Percentiles rank a stretch among this genome's conserved stretches.
These are phyloP conservation scores for Clarireedia paspali DNA, from an alignment of 2,329 filamentous ascomycete species.

Conservation along the genomic window DNA sequence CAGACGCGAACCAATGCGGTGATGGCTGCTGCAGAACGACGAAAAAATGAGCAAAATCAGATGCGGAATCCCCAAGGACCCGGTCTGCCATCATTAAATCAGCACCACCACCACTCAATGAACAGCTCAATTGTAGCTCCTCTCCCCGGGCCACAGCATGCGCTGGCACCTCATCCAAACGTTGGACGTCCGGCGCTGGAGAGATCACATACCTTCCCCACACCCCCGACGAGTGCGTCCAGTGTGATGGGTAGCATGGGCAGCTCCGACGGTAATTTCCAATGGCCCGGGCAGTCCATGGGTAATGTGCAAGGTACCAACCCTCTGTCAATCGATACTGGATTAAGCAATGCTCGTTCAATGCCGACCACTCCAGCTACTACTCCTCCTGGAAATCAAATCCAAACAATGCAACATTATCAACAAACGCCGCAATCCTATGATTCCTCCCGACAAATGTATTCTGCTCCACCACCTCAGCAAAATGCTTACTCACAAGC, in stretches of 20 bases:
- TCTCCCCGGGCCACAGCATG: slow-evolving; percentile 39
- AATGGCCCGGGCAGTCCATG: slow-evolving; percentile 65
- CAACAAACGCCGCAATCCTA: slow-evolving; percentile 60
- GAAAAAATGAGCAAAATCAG: slow-evolving; percentile 62
- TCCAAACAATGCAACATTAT: slow-evolving; percentile 76
- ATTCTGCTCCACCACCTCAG: slow-evolving; percentile 59
- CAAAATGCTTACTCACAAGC: slow-evolving; percentile 65
- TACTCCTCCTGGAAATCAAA: slow-evolving; percentile 70
- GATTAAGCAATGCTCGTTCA: slow-evolving; percentile 69
- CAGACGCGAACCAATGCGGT: slow-evolving; percentile 75
- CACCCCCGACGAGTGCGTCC: slow-evolving; percentile 86
- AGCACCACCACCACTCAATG: slow-evolving; percentile 56
- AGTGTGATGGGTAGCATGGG: slow-evolving; percentile 70
- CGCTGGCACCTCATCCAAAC: slow-evolving; percentile 58
- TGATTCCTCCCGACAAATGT: slow-evolving; percentile 70
- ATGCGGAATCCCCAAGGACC: slow-evolving; percentile 49
- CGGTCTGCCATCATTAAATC: slow-evolving; percentile 62
- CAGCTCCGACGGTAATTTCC: slow-evolving; percentile 64
- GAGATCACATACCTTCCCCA: slow-evolving; percentile 86
- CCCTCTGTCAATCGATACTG: slow-evolving; percentile 74
- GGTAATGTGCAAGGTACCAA: slow-evolving; percentile 54
- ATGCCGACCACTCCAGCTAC: slow-evolving; percentile 89
- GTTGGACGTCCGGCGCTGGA: slow-evolving; percentile 72
- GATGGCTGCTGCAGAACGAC: slow-evolving; percentile 75
- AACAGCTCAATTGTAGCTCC: slow-evolving; percentile 49